Percentiles rank a stretch among this genome's conserved stretches.
Evolutionary conservation across 73 alveolate species (phyloP).

Genomic region (Paramecium sexaurelia): DNA sequence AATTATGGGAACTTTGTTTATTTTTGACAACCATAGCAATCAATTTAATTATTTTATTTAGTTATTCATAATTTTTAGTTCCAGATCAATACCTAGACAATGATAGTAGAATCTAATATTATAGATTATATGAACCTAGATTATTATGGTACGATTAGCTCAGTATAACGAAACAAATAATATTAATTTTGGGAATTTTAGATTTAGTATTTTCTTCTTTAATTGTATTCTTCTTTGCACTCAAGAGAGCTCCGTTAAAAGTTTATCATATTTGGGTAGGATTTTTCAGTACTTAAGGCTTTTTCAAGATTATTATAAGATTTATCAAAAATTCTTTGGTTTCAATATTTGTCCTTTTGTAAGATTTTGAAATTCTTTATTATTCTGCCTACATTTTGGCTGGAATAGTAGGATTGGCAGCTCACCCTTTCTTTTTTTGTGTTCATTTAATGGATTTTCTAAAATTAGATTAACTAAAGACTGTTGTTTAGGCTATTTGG

Average conservation of each 20-base stretch:
- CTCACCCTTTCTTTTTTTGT: conserved; percentile 88
- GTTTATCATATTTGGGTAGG: conserved; percentile 62
- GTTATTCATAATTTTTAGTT: conserved; percentile 62
- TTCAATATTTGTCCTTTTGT: background rate
- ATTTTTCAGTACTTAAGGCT: conserved; percentile 13
- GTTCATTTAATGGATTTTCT: conserved; percentile 88
- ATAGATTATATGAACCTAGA: conserved; percentile 66
- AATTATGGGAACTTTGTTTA: conserved; percentile 85
- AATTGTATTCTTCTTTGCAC: conserved; percentile 65
- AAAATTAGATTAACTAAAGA: conserved; percentile 80
- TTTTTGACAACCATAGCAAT: conserved; percentile 72
- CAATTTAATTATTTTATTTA: conserved; percentile 74
- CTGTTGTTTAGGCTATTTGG: conserved; percentile 91
- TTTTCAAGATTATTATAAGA: background rate
- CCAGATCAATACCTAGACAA: background rate
- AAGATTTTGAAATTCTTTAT: conserved; percentile 75
- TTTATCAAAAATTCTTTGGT: background rate
- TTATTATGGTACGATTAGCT: background rate
- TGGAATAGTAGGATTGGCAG: conserved; percentile 86
- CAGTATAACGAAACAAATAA: conserved; percentile 26
- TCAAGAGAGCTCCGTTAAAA: conserved; percentile 70
- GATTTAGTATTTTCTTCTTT: conserved; percentile 62
- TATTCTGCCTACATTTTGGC: conserved; percentile 81
- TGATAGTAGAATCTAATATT: background rate
- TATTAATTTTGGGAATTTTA: conserved; percentile 36